These are phyloP conservation scores for Mortierella claussenii DNA, from an alignment of 192 early-diverging fungal species.

Conservation along the genomic window DNA sequence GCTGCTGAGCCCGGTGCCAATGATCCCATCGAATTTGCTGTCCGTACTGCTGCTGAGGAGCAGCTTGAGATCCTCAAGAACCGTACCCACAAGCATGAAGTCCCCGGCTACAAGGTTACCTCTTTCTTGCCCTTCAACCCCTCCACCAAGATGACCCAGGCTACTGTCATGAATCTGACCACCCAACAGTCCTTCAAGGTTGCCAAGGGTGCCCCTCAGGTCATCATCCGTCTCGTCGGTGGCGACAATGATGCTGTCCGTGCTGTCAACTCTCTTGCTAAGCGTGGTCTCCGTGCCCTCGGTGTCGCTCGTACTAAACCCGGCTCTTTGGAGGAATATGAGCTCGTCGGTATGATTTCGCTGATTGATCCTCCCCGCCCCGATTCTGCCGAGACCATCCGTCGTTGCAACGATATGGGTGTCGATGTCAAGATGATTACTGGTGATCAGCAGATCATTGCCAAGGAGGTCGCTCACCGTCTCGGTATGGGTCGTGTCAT, in stretches of 20 bases:
- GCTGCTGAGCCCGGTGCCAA: constrained; percentile 91
- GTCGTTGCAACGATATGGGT: constrained; percentile 85
- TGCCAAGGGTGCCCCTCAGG: constrained; percentile 95
- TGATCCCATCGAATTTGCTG: constrained; percentile 91
- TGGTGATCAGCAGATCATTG: constrained; percentile 95
- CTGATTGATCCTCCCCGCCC: constrained; percentile 90
- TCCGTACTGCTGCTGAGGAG: constrained; percentile 85
- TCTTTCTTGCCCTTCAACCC: constrained; percentile 96
- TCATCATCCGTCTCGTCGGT: constrained; percentile 83
- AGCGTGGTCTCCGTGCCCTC: constrained; percentile 87
- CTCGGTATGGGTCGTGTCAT: constrained; percentile 94
- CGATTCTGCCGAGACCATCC: constrained; percentile 89
- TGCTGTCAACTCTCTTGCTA: constrained; percentile 85
- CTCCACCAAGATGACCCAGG: constrained; percentile 90
- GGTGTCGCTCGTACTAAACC: constrained; percentile 88
- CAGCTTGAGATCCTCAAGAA: constrained; percentile 73
- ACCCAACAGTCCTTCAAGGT: constrained; percentile 85
- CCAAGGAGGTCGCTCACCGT: constrained; percentile 90
- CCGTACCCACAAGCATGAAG: constrained; percentile 61
- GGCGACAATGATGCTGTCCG: constrained; percentile 81
- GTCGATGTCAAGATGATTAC: constrained; percentile 97
- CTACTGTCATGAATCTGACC: constrained; percentile 83
- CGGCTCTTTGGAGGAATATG: constrained; percentile 71
- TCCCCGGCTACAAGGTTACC: constrained; percentile 92
- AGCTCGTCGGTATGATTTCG: constrained; percentile 92